A percentile compares a stretch with the other conserved stretches of the same genome.
phyloP scores from a whole-genome alignment of 192 early-diverging fungal genomes.

The Podila minutissima region DNA sequence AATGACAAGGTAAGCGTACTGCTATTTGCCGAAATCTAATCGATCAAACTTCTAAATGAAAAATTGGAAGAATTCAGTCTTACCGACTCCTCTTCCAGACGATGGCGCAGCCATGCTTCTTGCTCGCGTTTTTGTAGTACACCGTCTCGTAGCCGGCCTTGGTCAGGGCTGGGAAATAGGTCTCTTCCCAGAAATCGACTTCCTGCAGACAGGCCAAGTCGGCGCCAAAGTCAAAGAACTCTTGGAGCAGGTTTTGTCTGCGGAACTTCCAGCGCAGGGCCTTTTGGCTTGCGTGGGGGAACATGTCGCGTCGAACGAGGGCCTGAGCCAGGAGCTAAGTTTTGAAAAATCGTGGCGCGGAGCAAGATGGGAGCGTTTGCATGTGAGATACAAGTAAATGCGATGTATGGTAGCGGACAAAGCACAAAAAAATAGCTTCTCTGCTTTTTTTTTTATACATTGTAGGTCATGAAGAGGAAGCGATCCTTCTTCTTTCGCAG shows the following conservation, averaged over 20 bases:
- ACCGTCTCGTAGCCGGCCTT: constrained; percentile 45
- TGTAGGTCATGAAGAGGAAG: constrained; percentile 69
- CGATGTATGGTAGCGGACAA: too few relatives aligned
- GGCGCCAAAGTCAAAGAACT: constrained; percentile 54
- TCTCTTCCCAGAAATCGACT: constrained; percentile 55
- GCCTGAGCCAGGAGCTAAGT: constrained; percentile 61
- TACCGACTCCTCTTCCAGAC: constrained; percentile 44
- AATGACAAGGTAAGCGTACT: neutral
- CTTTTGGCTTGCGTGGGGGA: constrained; percentile 62
- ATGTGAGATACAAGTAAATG: too few relatives aligned
- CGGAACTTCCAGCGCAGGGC: constrained; percentile 65
- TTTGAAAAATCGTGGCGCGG: neutral
- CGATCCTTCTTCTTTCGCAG: constrained; percentile 51
- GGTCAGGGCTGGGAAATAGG: constrained; percentile 28
- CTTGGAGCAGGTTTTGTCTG: constrained; percentile 53
- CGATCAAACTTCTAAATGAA: neutral
- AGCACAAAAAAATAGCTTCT: neutral
- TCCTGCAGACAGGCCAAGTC: constrained; percentile 71
- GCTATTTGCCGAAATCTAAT: too few relatives aligned
- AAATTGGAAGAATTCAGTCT: neutral
- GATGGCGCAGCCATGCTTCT: constrained; percentile 51
- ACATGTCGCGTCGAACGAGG: constrained; percentile 61
- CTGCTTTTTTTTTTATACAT: constrained; percentile 28
- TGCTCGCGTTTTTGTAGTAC: constrained; percentile 37
- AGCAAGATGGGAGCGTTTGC: neutral